Percentiles rank a stretch among this genome's conserved stretches.
These are phyloP conservation scores for Aspergillus pseudoviridinutans DNA, from an alignment of 2,329 filamentous ascomycete genomes.

Conservation along the genomic window DNA sequence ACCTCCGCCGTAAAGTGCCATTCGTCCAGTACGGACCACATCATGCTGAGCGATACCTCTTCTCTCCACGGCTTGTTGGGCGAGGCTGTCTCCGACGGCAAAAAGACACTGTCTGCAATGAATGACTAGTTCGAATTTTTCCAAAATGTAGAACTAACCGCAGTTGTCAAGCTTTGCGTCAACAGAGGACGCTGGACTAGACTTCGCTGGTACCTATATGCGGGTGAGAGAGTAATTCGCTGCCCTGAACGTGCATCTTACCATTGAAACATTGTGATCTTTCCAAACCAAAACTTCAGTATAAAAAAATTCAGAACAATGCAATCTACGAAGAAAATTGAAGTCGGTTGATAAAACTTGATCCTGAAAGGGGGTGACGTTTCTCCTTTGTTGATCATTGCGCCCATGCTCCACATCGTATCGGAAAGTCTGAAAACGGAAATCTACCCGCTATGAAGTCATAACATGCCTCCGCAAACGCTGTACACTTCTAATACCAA, in stretches of 20 bases:
- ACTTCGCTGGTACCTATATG: slow-evolving; percentile 12
- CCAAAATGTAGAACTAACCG: slow-evolving; percentile 1
- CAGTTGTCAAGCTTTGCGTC: slow-evolving; percentile 14
- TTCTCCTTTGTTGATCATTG: not conserved
- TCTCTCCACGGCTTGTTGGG: slow-evolving; percentile 15
- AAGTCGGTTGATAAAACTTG: not conserved
- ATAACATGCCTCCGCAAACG: not conserved
- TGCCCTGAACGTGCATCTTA: not conserved
- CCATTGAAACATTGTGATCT: not conserved
- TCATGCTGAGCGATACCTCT: slow-evolving; percentile 9
- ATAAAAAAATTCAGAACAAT: not conserved
- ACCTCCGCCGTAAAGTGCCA: slow-evolving; percentile 15
- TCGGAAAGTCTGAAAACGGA: not conserved
- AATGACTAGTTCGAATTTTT: not conserved
- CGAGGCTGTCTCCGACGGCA: slow-evolving; percentile 12
- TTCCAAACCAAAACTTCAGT: not conserved
- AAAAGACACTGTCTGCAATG: slow-evolving; percentile 7
- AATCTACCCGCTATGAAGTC: not conserved
- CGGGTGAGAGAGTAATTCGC: not conserved
- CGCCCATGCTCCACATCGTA: not conserved
- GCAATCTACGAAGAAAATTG: not conserved
- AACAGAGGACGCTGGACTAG: slow-evolving; percentile 11
- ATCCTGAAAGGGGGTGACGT: not conserved
- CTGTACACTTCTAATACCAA: not conserved
- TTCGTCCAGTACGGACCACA: slow-evolving; percentile 7